phyloP scores from a whole-genome alignment of 2,329 filamentous ascomycete species.

The Phaeosphaeriaceae sp. region DNA sequence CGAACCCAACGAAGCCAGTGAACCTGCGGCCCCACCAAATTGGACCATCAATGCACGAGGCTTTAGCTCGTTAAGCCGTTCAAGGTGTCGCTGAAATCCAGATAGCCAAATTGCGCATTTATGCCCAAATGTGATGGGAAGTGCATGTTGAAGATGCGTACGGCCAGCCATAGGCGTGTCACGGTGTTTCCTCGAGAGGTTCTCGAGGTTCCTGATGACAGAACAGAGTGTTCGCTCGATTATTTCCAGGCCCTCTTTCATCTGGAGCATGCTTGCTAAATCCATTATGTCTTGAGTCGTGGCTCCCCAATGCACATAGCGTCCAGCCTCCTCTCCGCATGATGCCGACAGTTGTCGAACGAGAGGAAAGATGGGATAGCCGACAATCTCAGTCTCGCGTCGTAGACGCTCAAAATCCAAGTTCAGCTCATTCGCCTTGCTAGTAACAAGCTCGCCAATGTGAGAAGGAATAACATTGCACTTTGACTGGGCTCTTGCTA shows the following conservation, averaged over 20 bases:
- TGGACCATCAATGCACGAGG: conserved; percentile 59
- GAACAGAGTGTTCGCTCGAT: conserved; percentile 54
- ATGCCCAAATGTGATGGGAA: conserved; percentile 64
- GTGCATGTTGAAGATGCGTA: conserved; percentile 64
- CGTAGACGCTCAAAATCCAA: conserved; percentile 55
- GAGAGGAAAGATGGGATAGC: conserved; percentile 61
- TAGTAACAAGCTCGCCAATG: conserved; percentile 41
- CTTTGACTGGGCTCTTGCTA: conserved; percentile 59
- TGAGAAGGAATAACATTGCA: conserved; percentile 56
- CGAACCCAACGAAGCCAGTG: conserved; percentile 59
- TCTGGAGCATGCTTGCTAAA: conserved; percentile 60
- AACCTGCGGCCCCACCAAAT: conserved; percentile 64
- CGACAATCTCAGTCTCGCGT: conserved; percentile 59
- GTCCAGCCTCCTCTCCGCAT: conserved; percentile 44
- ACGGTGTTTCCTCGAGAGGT: conserved; percentile 54
- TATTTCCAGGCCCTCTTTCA: conserved; percentile 58
- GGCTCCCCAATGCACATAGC: conserved; percentile 65
- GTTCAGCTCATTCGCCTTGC: conserved; percentile 36
- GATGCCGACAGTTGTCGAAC: conserved; percentile 55
- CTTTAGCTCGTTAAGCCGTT: conserved; percentile 57
- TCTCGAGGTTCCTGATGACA: conserved; percentile 52
- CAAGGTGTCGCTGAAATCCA: conserved; percentile 56
- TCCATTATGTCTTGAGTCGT: conserved; percentile 68
- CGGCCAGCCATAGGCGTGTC: conserved; percentile 64
- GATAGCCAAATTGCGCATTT: conserved; percentile 64